Evolutionary conservation across 2,329 filamentous ascomycete genomes (phyloP).

Genomic region (Aspergillus latus): DNA sequence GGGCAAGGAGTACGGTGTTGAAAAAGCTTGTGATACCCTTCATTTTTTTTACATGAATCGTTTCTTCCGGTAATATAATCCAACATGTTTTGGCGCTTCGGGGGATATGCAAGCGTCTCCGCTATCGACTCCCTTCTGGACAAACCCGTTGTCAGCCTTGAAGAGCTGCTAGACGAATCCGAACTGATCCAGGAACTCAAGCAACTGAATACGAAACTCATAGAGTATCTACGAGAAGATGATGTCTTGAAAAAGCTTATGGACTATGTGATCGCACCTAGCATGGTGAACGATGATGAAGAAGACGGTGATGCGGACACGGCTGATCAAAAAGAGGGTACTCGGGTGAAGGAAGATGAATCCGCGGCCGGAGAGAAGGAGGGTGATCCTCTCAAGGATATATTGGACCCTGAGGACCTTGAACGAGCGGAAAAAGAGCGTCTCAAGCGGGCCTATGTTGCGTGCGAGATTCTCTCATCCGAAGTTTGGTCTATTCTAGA

Average conservation of each 20-base stretch:
- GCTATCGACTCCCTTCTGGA: constrained; percentile 96
- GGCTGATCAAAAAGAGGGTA: constrained; percentile 40
- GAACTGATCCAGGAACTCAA: constrained; percentile 97
- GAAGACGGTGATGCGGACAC: constrained; percentile 49
- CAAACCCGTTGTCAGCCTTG: constrained; percentile 88
- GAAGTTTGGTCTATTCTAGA: constrained; percentile 98
- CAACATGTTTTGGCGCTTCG: constrained; percentile 99
- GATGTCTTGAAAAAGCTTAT: constrained; percentile 80
- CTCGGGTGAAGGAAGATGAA: constrained; percentile 28
- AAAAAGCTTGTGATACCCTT: constrained; percentile 22
- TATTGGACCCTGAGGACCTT: constrained; percentile 43
- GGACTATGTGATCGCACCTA: constrained; percentile 84
- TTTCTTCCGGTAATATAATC: constrained; percentile 37
- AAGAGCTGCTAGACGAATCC: constrained; percentile 93
- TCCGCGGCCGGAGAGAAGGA: constrained; percentile 41
- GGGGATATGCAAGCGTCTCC: constrained; percentile 96
- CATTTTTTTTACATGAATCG: constrained; percentile 36
- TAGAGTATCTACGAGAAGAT: constrained; percentile 91
- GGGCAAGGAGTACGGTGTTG: constrained; percentile 24
- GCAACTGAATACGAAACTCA: constrained; percentile 95
- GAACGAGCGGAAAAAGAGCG: constrained; percentile 88
- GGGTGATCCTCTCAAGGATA: constrained; percentile 34
- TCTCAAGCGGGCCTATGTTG: constrained; percentile 89
- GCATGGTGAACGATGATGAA: constrained; percentile 52
- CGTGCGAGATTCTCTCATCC: constrained; percentile 89